Base-by-base conservation (phyloP, 2,329 filamentous ascomycete species). In the Claviceps lovelessii region DNA sequence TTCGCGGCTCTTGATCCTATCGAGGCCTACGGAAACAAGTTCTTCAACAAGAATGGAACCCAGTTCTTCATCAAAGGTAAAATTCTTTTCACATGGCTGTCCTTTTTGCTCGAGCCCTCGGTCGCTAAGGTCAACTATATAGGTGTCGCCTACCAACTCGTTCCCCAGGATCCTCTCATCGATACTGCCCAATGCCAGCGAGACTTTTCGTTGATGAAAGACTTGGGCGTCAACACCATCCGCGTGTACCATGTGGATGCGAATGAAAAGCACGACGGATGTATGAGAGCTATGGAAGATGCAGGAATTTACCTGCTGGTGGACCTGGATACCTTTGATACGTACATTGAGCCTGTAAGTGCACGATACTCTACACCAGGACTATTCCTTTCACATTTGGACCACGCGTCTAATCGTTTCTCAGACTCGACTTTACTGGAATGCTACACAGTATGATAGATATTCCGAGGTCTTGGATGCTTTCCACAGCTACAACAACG, bases 201-300 rank as follows among this genome's bases (percentile, higher is more conserved):
- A 61, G 90, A 95, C 72, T 84, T 84, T 46, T 67, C 73, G 17
- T 76, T 90, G 64, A 94, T 95, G 86, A 78, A 87, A 67, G 80
- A 83, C 19, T 74, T 95, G 54, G 88, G 88, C 58, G 81, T 86
- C 66, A 95, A 95, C 67, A 78, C 85, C 35, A 89, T 95, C 63
- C 87, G 90, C 55, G 86, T 93, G 56, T 95, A 95, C 70, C 88
- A 95, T 65, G 88, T 95, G 58, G 84, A 94, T 62, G 73, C 86
- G 2, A 67, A 70, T 3, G 80, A 72, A 37, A 74, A 91, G 66
- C 90, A 95, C 68, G 76, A 79, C 56, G 84, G 77, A 23, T 95
- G 89, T 72, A 94, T 95, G 88, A 76, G 76, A 54, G 84, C 83
- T 1, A 88, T 95, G 66, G 82, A 80, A 13, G 81, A 89, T 62